Evolutionary conservation across 768 basidiomycete species (phyloP).

Genomic region (Suillus fuscotomentosus): DNA sequence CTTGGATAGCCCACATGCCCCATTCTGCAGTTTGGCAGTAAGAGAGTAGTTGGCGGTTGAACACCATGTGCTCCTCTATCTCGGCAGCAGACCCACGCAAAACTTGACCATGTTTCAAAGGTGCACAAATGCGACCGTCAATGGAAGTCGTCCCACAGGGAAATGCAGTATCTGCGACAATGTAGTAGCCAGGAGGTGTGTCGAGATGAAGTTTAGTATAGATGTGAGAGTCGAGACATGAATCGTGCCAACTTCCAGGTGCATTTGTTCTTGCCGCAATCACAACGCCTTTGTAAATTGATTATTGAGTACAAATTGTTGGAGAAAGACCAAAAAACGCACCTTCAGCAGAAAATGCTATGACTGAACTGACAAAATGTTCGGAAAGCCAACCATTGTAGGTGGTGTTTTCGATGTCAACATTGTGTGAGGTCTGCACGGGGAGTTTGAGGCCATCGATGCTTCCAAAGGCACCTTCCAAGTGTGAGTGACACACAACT

Average conservation of each 20-base stretch:
- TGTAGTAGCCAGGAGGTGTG: slow-evolving; percentile 41
- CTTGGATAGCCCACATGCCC: slow-evolving; percentile 46
- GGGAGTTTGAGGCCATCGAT: slow-evolving; percentile 43
- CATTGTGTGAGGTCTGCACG: slow-evolving; percentile 35
- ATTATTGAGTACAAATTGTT: not conserved
- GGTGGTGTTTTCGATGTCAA: slow-evolving; percentile 44
- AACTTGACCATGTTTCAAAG: slow-evolving; percentile 33
- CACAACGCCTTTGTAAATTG: slow-evolving; percentile 31
- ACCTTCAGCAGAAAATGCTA: slow-evolving; percentile 29
- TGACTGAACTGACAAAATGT: slow-evolving; percentile 16
- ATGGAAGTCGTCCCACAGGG: slow-evolving; percentile 34
- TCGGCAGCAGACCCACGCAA: slow-evolving; percentile 15
- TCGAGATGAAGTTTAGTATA: slow-evolving; percentile 32
- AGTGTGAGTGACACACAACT: no score
- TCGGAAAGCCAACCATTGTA: slow-evolving; percentile 43
- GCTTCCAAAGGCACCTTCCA: slow-evolving; percentile 22
- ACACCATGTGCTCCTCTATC: slow-evolving; percentile 21
- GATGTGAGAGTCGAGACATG: slow-evolving; percentile 37
- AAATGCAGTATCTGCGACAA: slow-evolving; percentile 47
- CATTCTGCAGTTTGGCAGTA: slow-evolving; percentile 51
- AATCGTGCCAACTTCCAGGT: slow-evolving; percentile 51
- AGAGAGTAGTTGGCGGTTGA: slow-evolving; percentile 41
- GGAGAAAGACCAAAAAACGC: not conserved
- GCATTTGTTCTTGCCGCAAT: slow-evolving; percentile 36
- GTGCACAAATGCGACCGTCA: slow-evolving; percentile 33